Percentiles rank a stretch among this genome's conserved stretches.
Conservation (phyloP, 2,329 filamentous ascomycete species). For the Fusarium torreyae region DNA sequence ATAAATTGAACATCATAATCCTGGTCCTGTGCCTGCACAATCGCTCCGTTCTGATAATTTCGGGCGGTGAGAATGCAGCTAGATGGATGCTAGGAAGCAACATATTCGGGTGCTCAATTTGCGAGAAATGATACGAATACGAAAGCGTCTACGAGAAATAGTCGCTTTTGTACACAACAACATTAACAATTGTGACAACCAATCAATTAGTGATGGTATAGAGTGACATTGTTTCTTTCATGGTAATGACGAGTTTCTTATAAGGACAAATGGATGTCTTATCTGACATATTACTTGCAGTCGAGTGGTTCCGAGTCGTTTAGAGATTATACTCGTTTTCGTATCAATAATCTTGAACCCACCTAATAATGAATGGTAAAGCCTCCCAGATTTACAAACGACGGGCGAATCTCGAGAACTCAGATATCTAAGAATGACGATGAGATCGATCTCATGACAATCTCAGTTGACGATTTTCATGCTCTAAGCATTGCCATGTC, state of each 20-base stretch:
- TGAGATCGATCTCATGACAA: slow-evolving; percentile 1
- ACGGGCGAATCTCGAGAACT: neutral
- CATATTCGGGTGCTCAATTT: slow-evolving; percentile 37
- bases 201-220: neutral
- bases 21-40: slow-evolving; percentile 7
- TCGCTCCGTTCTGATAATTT: slow-evolving; percentile 18
- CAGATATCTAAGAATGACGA: neutral
- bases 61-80: slow-evolving; percentile 44
- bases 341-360: neutral
- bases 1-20: slow-evolving; percentile 4
- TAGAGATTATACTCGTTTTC: slow-evolving; percentile 9
- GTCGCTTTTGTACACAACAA: neutral
- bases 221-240: neutral
- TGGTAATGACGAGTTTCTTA: neutral
- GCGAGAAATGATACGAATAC: slow-evolving; percentile 52
- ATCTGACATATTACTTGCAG: neutral
- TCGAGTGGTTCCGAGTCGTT: neutral
- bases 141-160: slow-evolving; percentile 49
- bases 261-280: neutral
- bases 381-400: slow-evolving; percentile 3
- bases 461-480: neutral
- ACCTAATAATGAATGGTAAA: neutral
- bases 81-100: slow-evolving; percentile 27
- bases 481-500: neutral
- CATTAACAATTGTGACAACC: slow-evolving; percentile 1